Conservation (phyloP, 2,329 filamentous ascomycete species). For the Pseudopyricularia cyperi region DNA sequence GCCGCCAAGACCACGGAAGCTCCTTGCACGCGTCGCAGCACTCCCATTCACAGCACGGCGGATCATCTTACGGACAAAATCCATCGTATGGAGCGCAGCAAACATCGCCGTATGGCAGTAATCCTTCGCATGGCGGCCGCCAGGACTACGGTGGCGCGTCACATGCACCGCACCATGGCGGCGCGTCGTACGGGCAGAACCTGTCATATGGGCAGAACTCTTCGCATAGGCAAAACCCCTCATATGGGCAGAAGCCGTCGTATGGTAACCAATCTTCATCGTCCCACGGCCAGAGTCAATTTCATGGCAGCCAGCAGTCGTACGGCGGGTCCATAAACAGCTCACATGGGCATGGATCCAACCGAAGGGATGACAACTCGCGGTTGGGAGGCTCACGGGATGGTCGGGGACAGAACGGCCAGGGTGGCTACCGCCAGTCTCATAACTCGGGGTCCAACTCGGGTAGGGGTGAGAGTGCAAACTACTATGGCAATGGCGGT, state of each 20-base stretch:
- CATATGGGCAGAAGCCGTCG: no score
- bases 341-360: not conserved
- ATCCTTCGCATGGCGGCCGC: no score
- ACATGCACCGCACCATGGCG: no score
- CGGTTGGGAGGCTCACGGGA: not conserved
- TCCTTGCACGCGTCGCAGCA: not conserved
- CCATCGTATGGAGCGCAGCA: no score
- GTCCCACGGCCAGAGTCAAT: not conserved
- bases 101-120: no score
- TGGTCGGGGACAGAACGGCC: not conserved
- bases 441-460: not conserved
- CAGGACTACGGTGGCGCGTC: no score
- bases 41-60: not conserved
- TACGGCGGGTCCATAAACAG: not conserved
- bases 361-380: not conserved
- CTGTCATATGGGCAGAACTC: no score
- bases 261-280: no score
- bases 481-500: not conserved
- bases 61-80: not conserved
- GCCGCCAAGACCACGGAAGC: not conserved
- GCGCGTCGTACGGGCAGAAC: no score
- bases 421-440: not conserved
- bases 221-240: no score
- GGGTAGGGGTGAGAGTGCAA: not conserved
- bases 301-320: not conserved